Conservation (phyloP, 192 early-diverging fungal species). For the Paraglomus brasilianum region DNA sequence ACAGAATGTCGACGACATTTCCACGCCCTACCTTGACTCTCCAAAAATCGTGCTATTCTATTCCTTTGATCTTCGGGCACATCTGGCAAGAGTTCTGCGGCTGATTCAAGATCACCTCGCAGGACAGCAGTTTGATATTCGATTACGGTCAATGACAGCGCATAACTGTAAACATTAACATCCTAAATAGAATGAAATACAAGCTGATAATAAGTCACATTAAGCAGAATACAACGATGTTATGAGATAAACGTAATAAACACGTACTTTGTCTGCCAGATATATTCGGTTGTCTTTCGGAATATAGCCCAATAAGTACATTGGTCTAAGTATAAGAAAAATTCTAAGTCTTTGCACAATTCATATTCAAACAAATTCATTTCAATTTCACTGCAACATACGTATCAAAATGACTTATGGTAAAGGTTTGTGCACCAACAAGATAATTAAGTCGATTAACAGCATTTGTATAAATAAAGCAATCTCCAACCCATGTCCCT, state of each 20-base stretch:
- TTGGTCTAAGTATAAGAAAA: conserved; percentile 42
- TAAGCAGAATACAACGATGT: not conserved
- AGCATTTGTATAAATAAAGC: conserved; percentile 95
- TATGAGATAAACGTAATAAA: not conserved
- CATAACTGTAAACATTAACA: conserved; percentile 84
- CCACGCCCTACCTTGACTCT: conserved; percentile 61
- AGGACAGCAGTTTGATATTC: conserved; percentile 98
- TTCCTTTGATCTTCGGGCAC: conserved; percentile 87
- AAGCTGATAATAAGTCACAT: conserved; percentile 18
- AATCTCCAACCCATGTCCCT: conserved; percentile 98
- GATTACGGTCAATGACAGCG: conserved; percentile 89
- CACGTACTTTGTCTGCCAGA: conserved; percentile 77
- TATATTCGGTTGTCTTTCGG: conserved; percentile 93
- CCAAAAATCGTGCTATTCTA: conserved; percentile 93
- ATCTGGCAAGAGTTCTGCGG: conserved; percentile 76
- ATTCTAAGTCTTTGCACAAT: not conserved
- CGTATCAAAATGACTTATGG: conserved; percentile 95
- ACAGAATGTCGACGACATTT: not conserved
- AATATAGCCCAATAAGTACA: conserved; percentile 94
- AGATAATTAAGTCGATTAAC: conserved; percentile 94
- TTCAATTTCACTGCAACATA: conserved; percentile 38
- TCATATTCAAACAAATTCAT: not conserved
- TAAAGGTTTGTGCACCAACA: conserved; percentile 91
- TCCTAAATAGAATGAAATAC: conserved; percentile 53
- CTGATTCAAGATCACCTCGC: conserved; percentile 86